Evolutionary conservation across 2,329 filamentous ascomycete genomes (phyloP), one percentile per base, ranked within the genome.

Genomic region (Neopestalotiopsis clavispora): DNA sequence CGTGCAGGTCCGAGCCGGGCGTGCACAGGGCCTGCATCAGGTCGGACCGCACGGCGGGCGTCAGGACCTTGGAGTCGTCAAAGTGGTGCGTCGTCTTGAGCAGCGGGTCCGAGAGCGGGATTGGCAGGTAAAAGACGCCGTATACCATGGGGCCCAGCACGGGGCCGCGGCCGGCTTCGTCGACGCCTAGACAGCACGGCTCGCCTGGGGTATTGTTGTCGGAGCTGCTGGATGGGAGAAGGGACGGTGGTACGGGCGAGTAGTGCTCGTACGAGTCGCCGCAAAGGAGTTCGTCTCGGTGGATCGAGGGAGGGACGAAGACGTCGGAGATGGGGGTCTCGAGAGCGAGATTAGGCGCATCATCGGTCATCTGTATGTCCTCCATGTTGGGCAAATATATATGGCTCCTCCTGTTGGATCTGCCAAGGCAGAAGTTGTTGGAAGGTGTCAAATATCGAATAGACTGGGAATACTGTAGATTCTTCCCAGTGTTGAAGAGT

Each of bases 1-100:
- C 69, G 76, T 84, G 75, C 1, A 89, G 84, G 73, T 85, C 83
- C 6, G 82, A 78, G 30, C 79, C 84, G 0, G 87, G 79, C 0
- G 89, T 92, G 84, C 94, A 97, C 60, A 98, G 88, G 2, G 86
- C 85, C 56, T 82, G 79, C 86, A 91, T 87, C 13, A 98, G 88
- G 9, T 85, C 81, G 14, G 92, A 91, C 72, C 95, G 94, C 49
- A 95, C 89, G n/a, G 86, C 83, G 0, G 95, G 89, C 0, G 92
- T 97, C 52, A 98, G 89, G 4, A 94, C 93, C 83, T 98, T 98
- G 79, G 93, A 97, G 85, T 98, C 95, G 84, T 98, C 92, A 82
- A 98, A 98, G 84, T 91, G 92, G 83, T 97, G 92, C 4, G 90
- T 89, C 45, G 89, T 82, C 65, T 93, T 92, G 28, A 98, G 90